Percentiles rank a stretch among this genome's conserved stretches.
phyloP scores from a whole-genome alignment of 164 flowering plant species.

The Kalanchoe fedtschenkoi region DNA sequence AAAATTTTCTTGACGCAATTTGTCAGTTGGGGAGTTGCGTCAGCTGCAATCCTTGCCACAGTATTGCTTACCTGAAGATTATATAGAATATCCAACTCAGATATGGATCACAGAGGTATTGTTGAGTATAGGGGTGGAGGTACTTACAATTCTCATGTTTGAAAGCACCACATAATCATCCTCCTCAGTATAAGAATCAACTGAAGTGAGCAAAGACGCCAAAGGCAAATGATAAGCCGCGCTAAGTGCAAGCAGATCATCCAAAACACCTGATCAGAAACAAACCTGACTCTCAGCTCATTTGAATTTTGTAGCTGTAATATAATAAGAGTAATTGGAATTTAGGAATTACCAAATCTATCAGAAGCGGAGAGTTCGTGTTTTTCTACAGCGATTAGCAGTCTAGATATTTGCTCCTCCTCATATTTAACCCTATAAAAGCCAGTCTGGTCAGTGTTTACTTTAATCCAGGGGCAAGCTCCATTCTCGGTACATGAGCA shows the following conservation, averaged over 20 bases:
- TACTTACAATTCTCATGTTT: conserved; percentile 52
- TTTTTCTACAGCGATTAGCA: conserved; percentile 58
- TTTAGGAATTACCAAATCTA: conserved; percentile 55
- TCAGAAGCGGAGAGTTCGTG: conserved; percentile 53
- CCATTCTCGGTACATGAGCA: conserved; percentile 13
- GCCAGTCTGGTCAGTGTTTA: conserved; percentile 81
- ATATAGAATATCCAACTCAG: background rate
- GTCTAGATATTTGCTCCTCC: conserved; percentile 53
- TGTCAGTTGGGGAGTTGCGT: conserved; percentile 52
- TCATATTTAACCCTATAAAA: conserved; percentile 94
- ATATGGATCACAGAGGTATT: background rate
- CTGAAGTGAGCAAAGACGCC: conserved; percentile 62
- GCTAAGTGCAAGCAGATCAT: conserved; percentile 73
- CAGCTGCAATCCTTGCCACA: conserved; percentile 53
- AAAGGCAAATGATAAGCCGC: conserved; percentile 61
- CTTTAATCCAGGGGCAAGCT: conserved; percentile 48
- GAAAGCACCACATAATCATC: conserved; percentile 75
- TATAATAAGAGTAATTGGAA: background rate
- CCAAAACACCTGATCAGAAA: conserved; percentile 60
- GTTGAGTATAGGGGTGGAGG: background rate
- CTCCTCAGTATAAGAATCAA: conserved; percentile 67
- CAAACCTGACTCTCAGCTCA: conserved; percentile 3
- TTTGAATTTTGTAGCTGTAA: background rate
- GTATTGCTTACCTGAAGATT: conserved; percentile 51
- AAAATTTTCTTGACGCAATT: conserved; percentile 25